These are phyloP conservation scores for Penicillium capsulatum DNA, from an alignment of 2,329 filamentous ascomycete genomes.

Conservation along the genomic window DNA sequence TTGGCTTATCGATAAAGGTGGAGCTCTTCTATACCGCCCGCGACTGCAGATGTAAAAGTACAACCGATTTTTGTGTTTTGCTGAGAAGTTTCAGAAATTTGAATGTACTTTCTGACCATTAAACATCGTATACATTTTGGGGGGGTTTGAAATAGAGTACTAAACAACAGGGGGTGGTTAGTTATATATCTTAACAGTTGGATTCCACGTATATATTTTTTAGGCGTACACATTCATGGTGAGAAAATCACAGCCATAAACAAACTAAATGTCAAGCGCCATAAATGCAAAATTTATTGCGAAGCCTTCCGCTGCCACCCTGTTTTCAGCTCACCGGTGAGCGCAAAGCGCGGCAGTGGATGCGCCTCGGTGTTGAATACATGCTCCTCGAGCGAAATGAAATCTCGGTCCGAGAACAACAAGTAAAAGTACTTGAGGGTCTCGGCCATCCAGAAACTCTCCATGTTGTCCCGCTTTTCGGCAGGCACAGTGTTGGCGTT, in stretches of 20 bases:
- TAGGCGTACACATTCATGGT: too few species aligned
- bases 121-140: too few species aligned
- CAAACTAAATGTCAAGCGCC: too few species aligned
- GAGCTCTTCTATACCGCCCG: background rate
- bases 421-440: slow-evolving; percentile 98
- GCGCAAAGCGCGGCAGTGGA: slow-evolving; percentile 79
- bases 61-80: too few species aligned
- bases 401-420: slow-evolving; percentile 77
- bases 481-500: slow-evolving; percentile 72
- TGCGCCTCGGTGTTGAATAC: slow-evolving; percentile 98
- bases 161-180: too few species aligned
- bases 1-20: slow-evolving; percentile 16
- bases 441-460: slow-evolving; percentile 98
- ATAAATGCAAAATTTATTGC: background rate
- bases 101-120: too few species aligned
- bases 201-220: too few species aligned
- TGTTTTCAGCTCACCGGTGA: slow-evolving; percentile 49
- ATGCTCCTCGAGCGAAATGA: slow-evolving; percentile 78
- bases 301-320: slow-evolving; percentile 36
- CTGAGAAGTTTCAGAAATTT: too few species aligned
- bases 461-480: slow-evolving; percentile 80
- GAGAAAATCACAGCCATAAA: too few species aligned
- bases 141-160: too few species aligned
- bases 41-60: too few species aligned
- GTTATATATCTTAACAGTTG: too few species aligned